Percentiles rank a stretch among this genome's conserved stretches.
Conservation (phyloP, 768 basidiomycete species). For the Tulasnella sp. region DNA sequence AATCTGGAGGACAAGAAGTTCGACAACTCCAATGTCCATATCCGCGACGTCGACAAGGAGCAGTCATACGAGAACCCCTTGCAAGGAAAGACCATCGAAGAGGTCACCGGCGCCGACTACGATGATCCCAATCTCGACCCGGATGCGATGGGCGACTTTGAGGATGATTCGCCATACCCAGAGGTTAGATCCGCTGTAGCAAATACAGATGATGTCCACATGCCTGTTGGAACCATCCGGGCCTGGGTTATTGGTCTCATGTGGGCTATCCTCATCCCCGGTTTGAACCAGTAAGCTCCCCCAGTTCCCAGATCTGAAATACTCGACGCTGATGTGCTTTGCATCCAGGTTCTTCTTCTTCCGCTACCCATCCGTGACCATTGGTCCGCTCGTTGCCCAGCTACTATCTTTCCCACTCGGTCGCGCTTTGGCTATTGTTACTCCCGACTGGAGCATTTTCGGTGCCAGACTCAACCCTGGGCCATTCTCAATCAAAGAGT, state of each 20-base stretch:
- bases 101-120: too few species aligned
- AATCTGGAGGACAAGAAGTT: too few species aligned
- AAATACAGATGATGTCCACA: slow-evolving; percentile 64
- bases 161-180: slow-evolving; percentile 55
- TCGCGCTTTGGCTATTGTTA: slow-evolving; percentile 35
- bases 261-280: slow-evolving; percentile 55
- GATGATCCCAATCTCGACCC: slow-evolving; percentile 18
- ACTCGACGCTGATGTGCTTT: background rate
- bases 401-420: slow-evolving; percentile 62
- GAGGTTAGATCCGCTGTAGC: slow-evolving; percentile 80
- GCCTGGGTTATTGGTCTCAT: slow-evolving; percentile 63
- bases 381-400: slow-evolving; percentile 58
- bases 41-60: too few species aligned
- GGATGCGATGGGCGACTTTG: background rate
- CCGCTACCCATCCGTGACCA: slow-evolving; percentile 54
- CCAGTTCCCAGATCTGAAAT: slow-evolving; percentile 42
- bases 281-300: slow-evolving; percentile 16
- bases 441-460: slow-evolving; percentile 47
- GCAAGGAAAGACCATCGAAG: too few species aligned
- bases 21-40: too few species aligned
- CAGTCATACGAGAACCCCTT: too few species aligned
- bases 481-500: slow-evolving; percentile 63
- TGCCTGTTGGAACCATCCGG: slow-evolving; percentile 72
- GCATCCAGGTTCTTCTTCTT: slow-evolving; percentile 58
- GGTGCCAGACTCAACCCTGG: slow-evolving; percentile 61